Evolutionary conservation across 1,139 yeast genomes (phyloP).

Genomic region (Taphrina deformans): DNA sequence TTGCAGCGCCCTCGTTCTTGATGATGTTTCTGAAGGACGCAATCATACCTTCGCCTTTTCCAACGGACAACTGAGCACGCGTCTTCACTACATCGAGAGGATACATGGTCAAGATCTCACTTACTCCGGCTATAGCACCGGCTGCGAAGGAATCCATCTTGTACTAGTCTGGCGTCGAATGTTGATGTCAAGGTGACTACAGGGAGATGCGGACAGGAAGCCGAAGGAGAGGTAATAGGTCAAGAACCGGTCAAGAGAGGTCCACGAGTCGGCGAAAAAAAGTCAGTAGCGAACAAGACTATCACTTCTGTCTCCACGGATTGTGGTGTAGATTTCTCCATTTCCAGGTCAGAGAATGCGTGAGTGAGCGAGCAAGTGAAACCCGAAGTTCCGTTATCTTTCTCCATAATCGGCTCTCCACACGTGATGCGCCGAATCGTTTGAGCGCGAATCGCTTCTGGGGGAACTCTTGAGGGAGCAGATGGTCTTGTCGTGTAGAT

Average conservation of each 20-base stretch:
- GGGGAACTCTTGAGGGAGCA: no score
- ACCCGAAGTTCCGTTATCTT: slow-evolving; percentile 1
- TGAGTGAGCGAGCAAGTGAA: not conserved
- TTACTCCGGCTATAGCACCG: slow-evolving; percentile 97
- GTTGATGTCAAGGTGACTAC: not conserved
- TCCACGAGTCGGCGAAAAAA: no score
- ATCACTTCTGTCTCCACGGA: not conserved
- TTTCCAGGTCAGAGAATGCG: not conserved
- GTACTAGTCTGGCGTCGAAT: not conserved
- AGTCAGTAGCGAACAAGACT: no score
- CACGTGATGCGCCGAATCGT: not conserved
- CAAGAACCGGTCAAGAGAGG: no score
- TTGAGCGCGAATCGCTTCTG: no score
- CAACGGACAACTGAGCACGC: slow-evolving; percentile 85
- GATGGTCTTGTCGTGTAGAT: no score
- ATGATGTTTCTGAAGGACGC: slow-evolving; percentile 82
- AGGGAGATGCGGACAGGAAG: not conserved
- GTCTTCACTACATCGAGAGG: slow-evolving; percentile 98
- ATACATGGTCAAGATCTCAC: slow-evolving; percentile 93
- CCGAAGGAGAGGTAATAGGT: no score
- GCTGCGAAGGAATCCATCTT: slow-evolving; percentile 55
- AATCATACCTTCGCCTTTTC: slow-evolving; percentile 59
- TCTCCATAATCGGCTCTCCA: slow-evolving; percentile 4
- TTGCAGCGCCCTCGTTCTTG: slow-evolving; percentile 66
- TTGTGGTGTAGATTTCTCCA: not conserved